phyloP scores from a whole-genome alignment of 1,284 basidiomycete genomes.

The Ceratobasidium theobromae region DNA sequence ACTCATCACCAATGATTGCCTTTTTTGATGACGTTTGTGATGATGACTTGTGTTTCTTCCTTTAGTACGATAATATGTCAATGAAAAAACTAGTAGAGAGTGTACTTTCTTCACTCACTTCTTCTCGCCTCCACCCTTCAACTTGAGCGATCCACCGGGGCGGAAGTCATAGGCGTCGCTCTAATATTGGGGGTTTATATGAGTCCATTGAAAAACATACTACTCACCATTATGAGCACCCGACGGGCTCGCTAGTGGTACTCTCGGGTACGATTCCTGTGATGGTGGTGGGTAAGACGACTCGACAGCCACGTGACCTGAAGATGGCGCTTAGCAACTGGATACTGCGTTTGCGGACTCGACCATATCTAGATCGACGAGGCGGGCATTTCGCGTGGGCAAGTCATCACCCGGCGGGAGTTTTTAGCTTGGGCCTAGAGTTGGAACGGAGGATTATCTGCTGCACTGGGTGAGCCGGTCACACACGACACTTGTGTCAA shows the following conservation, averaged over 20 bases:
- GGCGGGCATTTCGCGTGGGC: not conserved
- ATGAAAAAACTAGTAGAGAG: not conserved
- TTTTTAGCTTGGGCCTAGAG: not conserved
- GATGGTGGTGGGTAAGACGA: not conserved
- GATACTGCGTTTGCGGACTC: not conserved
- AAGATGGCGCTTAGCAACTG: not conserved
- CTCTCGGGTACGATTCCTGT: not conserved
- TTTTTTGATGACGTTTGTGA: slow-evolving; percentile 60
- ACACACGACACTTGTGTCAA: no score
- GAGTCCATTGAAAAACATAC: not conserved
- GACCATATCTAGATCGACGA: not conserved
- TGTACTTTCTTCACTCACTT: slow-evolving; percentile 59
- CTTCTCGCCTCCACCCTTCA: slow-evolving; percentile 80
- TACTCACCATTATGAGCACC: slow-evolving; percentile 7
- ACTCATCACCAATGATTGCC: slow-evolving; percentile 32
- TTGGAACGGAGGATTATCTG: not conserved
- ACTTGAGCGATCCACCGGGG: slow-evolving; percentile 85
- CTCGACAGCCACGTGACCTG: not conserved
- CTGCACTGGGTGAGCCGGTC: not conserved
- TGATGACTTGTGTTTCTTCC: slow-evolving; percentile 59
- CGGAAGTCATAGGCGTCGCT: slow-evolving; percentile 74
- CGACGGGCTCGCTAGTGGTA: not conserved
- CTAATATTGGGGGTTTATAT: not conserved
- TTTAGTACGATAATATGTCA: slow-evolving; percentile 40
- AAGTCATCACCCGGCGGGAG: not conserved